Conservation (phyloP, 2,329 filamentous ascomycete species). For the Colletotrichum musicola region DNA sequence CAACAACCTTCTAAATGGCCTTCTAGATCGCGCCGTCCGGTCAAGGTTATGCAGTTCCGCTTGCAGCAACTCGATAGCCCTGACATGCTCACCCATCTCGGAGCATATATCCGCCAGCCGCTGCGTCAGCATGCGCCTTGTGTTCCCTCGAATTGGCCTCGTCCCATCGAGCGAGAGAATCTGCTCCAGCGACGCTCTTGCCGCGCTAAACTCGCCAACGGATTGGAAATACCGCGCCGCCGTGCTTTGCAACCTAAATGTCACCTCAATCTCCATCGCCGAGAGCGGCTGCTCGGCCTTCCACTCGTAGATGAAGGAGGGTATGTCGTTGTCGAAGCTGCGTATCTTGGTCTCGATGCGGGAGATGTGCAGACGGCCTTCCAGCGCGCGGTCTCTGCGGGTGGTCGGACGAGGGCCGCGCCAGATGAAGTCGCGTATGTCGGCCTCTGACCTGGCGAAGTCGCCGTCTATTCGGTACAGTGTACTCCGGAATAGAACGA, state of each 20-base stretch:
- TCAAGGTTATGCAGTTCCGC: constrained; percentile 41
- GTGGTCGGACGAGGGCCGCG: constrained; percentile 38
- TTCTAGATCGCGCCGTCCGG: constrained; percentile 39
- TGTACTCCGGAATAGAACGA: constrained; percentile 49
- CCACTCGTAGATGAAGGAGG: constrained; percentile 48
- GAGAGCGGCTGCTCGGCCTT: constrained; percentile 46
- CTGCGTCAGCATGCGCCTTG: constrained; percentile 44
- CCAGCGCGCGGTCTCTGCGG: constrained; percentile 46
- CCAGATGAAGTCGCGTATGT: constrained; percentile 44
- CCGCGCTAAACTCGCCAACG: constrained; percentile 47
- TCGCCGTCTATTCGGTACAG: constrained; percentile 45
- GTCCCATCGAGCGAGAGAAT: constrained; percentile 44
- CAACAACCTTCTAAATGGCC: constrained; percentile 43
- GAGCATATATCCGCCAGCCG: constrained; percentile 47
- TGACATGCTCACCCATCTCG: constrained; percentile 44
- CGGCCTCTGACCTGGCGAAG: constrained; percentile 43
- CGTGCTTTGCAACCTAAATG: constrained; percentile 48
- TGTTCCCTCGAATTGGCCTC: constrained; percentile 44
- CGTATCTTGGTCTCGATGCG: constrained; percentile 52
- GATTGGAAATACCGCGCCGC: constrained; percentile 50
- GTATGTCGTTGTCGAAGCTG: constrained; percentile 47
- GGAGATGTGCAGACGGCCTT: constrained; percentile 50
- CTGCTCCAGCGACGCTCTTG: constrained; percentile 48
- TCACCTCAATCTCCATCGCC: constrained; percentile 49
- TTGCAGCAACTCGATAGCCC: constrained; percentile 42